Conservation (phyloP, 352 stramenopile species). For the Phytophthora constricta region DNA sequence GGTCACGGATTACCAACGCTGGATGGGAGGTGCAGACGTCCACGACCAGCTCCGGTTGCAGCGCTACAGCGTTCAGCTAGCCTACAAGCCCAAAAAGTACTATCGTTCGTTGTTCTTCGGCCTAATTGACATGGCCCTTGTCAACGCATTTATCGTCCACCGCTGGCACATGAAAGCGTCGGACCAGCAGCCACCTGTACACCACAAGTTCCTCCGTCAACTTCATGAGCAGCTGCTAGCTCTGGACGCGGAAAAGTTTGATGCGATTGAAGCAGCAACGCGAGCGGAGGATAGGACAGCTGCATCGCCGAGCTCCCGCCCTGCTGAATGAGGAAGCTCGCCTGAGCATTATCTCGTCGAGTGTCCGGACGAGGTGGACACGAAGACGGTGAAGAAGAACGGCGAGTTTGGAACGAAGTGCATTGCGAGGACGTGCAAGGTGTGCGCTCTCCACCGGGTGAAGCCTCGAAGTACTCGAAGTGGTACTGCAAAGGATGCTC, state of each 20-base stretch:
- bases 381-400: background rate
- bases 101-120: slow-evolving; percentile 23
- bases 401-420: background rate
- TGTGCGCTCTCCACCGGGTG: background rate
- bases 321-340: background rate
- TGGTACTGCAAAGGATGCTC: background rate
- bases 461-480: background rate
- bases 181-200: background rate
- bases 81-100: slow-evolving; percentile 16
- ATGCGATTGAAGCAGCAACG: background rate
- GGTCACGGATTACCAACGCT: slow-evolving; percentile 26
- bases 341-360: background rate
- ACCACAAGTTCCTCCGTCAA: slow-evolving; percentile 1
- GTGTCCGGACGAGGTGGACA: slow-evolving; percentile 1
- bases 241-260: background rate
- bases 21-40: slow-evolving; percentile 21
- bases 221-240: slow-evolving; percentile 10
- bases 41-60: slow-evolving; percentile 27
- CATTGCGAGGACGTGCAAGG: background rate
- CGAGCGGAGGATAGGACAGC: background rate
- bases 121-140: slow-evolving; percentile 17
- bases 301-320: background rate
- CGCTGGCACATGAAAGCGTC: background rate
- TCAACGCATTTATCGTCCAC: slow-evolving; percentile 24
- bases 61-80: slow-evolving; percentile 11